Evolutionary conservation across 345 rosid genomes (phyloP).

Genomic region (Camelina neglecta): DNA sequence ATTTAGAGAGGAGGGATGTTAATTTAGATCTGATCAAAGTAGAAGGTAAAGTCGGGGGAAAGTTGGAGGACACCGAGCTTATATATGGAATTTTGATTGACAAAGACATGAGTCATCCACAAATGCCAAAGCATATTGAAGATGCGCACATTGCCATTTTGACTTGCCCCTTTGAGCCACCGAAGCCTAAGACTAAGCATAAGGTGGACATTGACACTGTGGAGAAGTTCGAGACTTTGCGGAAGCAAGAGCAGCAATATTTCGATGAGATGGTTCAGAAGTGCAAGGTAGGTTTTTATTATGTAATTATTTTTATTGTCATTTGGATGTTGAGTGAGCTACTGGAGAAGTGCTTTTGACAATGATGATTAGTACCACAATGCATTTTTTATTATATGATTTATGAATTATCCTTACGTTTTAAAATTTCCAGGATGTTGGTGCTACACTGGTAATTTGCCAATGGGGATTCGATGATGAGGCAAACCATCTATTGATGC

Average conservation of each 20-base stretch:
- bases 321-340: not conserved
- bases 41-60: conserved; percentile 95
- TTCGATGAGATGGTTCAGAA: conserved; percentile 96
- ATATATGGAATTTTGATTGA: conserved; percentile 84
- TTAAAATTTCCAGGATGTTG: conserved; percentile 73
- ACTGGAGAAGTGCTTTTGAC: not conserved
- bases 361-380: not conserved
- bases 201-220: conserved; percentile 98
- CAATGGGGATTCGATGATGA: conserved; percentile 99
- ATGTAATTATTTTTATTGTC: not conserved
- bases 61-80: conserved; percentile 88
- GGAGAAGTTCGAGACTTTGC: conserved; percentile 92
- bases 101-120: conserved; percentile 98
- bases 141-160: conserved; percentile 95
- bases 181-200: conserved; percentile 98
- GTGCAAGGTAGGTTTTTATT: conserved; percentile 65
- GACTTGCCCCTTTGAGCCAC: conserved; percentile 99
- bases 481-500: conserved; percentile 95
- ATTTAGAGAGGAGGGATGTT: conserved; percentile 92
- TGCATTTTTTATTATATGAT: not conserved
- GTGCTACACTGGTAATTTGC: conserved; percentile 95
- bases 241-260: conserved; percentile 88
- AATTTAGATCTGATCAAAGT: conserved; percentile 92
- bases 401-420: not conserved
- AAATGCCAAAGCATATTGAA: conserved; percentile 92